phyloP scores from a whole-genome alignment of 805 yeast species.

The Ogataea trehalophila region DNA sequence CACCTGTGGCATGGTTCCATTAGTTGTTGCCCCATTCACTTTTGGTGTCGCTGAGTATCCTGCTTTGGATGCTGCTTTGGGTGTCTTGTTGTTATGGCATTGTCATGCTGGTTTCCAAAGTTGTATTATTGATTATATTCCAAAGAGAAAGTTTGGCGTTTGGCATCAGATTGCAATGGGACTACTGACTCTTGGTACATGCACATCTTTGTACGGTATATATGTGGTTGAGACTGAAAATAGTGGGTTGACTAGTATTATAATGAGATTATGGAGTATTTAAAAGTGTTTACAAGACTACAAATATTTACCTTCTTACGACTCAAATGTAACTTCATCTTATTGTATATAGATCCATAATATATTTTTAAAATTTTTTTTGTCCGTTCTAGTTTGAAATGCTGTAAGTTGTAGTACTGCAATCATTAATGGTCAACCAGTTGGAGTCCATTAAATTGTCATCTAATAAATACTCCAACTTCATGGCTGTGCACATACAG shows the following conservation, averaged over 20 bases:
- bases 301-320: no score
- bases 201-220: conserved; percentile 69
- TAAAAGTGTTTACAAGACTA: neutral
- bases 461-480: no score
- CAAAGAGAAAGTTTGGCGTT: conserved; percentile 75
- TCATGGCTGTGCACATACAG: no score
- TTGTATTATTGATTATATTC: conserved; percentile 91
- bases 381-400: no score
- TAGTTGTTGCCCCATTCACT: conserved; percentile 69
- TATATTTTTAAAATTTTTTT: no score
- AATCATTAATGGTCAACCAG: no score
- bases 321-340: no score
- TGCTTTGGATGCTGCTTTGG: conserved; percentile 70
- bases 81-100: conserved; percentile 66
- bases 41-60: conserved; percentile 59
- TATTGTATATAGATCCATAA: no score
- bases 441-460: no score
- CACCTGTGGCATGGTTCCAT: conserved; percentile 69
- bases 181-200: conserved; percentile 67
- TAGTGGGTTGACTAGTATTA: conserved; percentile 69
- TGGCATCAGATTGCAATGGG: conserved; percentile 67
- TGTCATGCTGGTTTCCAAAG: conserved; percentile 82
- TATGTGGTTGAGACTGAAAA: conserved; percentile 77
- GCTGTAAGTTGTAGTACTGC: no score
- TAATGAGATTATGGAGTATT: conserved; percentile 59